phyloP scores from a whole-genome alignment of 2,329 filamentous ascomycete genomes.

The Madurella mycetomatis region DNA sequence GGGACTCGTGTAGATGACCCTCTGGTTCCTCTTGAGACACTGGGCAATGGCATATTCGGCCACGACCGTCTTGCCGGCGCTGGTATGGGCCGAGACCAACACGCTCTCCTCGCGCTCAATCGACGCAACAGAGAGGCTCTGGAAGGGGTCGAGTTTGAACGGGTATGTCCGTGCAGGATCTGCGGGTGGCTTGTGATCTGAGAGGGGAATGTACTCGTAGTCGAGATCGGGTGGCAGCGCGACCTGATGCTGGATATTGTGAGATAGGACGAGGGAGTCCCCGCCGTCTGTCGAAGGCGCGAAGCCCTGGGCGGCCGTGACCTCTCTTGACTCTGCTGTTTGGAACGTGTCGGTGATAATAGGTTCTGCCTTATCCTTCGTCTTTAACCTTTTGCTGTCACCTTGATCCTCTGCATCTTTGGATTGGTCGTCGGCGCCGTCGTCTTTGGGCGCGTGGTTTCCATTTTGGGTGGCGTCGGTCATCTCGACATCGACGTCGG shows the following conservation, averaged over 20 bases:
- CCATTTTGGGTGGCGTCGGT: constrained; percentile 36
- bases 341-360: constrained; percentile 92
- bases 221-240: constrained; percentile 89
- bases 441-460: constrained; percentile 37
- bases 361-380: constrained; percentile 64
- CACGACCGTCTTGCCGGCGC: constrained; percentile 96
- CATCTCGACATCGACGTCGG: constrained; percentile 38
- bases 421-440: constrained; percentile 25
- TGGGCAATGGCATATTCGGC: constrained; percentile 98
- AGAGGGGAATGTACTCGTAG: constrained; percentile 93
- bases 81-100: constrained; percentile 92
- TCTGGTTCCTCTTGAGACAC: constrained; percentile 92
- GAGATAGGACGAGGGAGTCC: constrained; percentile 71
- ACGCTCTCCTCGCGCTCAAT: constrained; percentile 97
- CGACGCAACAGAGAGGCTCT: constrained; percentile 87
- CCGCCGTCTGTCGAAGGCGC: constrained; percentile 57
- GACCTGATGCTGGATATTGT: constrained; percentile 98
- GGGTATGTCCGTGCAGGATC: constrained; percentile 79
- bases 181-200: constrained; percentile 84
- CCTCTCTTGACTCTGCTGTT: constrained; percentile 87
- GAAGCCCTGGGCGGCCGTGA: constrained; percentile 72
- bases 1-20: constrained; percentile 98
- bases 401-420: constrained; percentile 33
- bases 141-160: constrained; percentile 95
- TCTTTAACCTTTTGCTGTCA: constrained; percentile 59